Percentiles rank a stretch among this genome's conserved stretches.
These are phyloP conservation scores for Gryganskiella cystojenkinii DNA, from an alignment of 192 early-diverging fungal genomes.

Conservation along the genomic window DNA sequence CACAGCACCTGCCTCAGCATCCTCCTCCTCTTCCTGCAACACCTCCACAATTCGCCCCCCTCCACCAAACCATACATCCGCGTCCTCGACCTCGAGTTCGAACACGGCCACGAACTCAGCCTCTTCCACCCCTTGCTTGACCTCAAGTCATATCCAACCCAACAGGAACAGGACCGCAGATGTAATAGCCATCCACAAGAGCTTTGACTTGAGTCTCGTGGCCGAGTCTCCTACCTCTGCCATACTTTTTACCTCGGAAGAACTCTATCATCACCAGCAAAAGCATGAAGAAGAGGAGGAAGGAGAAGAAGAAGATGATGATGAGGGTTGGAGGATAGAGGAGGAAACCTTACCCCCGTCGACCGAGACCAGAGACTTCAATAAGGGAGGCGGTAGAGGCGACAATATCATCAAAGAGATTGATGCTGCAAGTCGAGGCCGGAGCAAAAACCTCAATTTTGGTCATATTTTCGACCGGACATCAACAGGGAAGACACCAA, in stretches of 20 bases:
- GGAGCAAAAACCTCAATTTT: too few relatives aligned
- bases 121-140: conserved; percentile 21
- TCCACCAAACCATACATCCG: background rate
- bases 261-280: background rate
- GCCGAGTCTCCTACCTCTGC: conserved; percentile 2
- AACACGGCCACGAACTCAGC: background rate
- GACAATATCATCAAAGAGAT: too few relatives aligned
- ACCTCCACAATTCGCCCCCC: background rate
- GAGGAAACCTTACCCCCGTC: too few relatives aligned
- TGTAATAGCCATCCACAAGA: conserved; percentile 30
- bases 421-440: too few relatives aligned
- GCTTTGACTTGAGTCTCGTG: conserved; percentile 18
- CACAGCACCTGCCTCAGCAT: conserved; percentile 5
- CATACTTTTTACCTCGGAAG: background rate
- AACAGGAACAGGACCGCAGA: conserved; percentile 26
- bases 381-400: too few relatives aligned
- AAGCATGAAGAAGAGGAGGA: too few relatives aligned
- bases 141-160: conserved; percentile 28
- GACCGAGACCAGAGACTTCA: too few relatives aligned
- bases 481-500: too few relatives aligned
- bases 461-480: too few relatives aligned
- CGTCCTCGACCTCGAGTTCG: too few relatives aligned
- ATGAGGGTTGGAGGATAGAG: too few relatives aligned
- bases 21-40: conserved; percentile 10
- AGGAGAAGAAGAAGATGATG: too few relatives aligned